Evolutionary conservation across 2,329 filamentous ascomycete species (phyloP).

Genomic region (Phaeosphaeria sp.): DNA sequence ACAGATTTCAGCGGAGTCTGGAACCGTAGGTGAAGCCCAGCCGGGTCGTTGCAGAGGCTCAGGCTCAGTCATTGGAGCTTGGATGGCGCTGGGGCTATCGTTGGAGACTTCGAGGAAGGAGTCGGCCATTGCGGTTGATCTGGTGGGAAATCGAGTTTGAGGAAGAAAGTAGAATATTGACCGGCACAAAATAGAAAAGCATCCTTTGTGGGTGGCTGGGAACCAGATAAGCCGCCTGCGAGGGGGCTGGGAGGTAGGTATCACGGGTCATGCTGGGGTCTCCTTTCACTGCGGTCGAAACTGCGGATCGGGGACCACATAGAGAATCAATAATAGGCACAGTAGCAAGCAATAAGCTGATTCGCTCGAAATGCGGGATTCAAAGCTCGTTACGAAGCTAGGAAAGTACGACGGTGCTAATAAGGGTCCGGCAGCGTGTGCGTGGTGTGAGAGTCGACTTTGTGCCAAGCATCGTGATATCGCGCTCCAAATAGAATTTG

Average conservation of each 20-base stretch:
- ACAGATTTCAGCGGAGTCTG: not conserved
- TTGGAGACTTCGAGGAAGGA: not conserved
- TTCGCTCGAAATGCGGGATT: not conserved
- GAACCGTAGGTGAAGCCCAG: not conserved
- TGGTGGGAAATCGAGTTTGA: not conserved
- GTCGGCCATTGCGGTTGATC: not conserved
- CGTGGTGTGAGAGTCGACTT: not conserved
- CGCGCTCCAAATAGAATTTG: not conserved
- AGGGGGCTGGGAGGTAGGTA: conserved; percentile 1
- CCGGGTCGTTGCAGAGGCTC: not conserved
- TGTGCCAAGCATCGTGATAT: not conserved
- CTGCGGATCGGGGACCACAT: not conserved
- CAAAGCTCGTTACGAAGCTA: not conserved
- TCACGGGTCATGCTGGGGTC: not conserved
- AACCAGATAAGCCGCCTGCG: not conserved
- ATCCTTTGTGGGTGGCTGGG: conserved; percentile 3
- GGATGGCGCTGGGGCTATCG: not conserved
- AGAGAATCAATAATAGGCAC: not conserved
- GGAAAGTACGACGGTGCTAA: not conserved
- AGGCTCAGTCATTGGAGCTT: not conserved
- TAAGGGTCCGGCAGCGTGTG: not conserved
- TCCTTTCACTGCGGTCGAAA: not conserved
- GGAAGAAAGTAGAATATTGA: not conserved
- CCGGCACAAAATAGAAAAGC: not conserved
- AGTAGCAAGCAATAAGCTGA: not conserved